These are phyloP conservation scores for Ochromonas danica DNA, from an alignment of 108 stramenopile genomes.

Conservation along the genomic window DNA sequence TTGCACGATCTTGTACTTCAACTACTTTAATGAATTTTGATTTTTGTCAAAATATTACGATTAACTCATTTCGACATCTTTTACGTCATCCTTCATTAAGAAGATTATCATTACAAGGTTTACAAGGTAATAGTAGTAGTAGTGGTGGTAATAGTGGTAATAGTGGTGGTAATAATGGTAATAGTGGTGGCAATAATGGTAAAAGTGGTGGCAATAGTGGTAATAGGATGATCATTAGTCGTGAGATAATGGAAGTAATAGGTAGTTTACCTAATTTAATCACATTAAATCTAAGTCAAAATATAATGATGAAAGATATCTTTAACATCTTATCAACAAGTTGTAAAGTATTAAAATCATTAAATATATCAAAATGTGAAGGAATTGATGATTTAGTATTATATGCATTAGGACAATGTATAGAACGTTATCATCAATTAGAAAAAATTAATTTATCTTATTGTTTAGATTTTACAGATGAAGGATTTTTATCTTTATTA, in stretches of 20 bases:
- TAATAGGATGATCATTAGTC: no score
- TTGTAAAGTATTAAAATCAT: no score
- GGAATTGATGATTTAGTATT: constrained; percentile 11
- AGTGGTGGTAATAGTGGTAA: neutral
- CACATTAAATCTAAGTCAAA: no score
- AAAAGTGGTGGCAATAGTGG: no score
- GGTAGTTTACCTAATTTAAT: no score
- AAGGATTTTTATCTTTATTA: constrained; percentile 11
- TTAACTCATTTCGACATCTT: neutral
- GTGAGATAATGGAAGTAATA: no score
- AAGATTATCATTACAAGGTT: neutral
- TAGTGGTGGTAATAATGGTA: neutral
- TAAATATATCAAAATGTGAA: neutral
- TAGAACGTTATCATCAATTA: neutral
- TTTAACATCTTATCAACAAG: no score
- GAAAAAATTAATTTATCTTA: neutral
- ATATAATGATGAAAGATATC: no score
- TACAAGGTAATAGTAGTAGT: no score
- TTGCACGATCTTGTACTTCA: neutral
- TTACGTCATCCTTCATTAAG: neutral
- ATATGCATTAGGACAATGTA: neutral
- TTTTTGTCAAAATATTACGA: neutral
- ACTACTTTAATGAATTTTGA: neutral
- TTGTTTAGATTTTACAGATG: constrained; percentile 6
- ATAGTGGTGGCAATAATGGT: no score